phyloP scores from a whole-genome alignment of 2,329 filamentous ascomycete genomes.

The Exutisphaerella laricina region DNA sequence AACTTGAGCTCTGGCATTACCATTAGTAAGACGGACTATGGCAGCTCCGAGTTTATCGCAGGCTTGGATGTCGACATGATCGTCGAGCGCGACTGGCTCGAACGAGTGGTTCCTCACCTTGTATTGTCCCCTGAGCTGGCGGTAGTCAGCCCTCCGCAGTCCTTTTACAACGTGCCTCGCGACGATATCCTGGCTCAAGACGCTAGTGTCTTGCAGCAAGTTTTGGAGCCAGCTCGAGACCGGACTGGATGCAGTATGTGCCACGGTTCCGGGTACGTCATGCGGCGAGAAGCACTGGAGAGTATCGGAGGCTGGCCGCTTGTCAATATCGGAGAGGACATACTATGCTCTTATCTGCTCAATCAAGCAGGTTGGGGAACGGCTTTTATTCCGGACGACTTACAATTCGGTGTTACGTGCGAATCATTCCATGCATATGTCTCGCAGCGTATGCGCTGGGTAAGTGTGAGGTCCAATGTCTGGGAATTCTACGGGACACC shows the following conservation, averaged over 20 bases:
- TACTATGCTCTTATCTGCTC: conserved; percentile 54
- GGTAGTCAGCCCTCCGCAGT: conserved; percentile 55
- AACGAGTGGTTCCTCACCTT: conserved; percentile 55
- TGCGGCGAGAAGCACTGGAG: conserved; percentile 55
- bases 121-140: conserved; percentile 52
- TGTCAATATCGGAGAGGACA: conserved; percentile 56
- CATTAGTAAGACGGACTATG: not conserved
- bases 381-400: conserved; percentile 53
- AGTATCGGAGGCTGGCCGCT: conserved; percentile 58
- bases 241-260: conserved; percentile 53
- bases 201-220: conserved; percentile 55
- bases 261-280: conserved; percentile 58
- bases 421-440: conserved; percentile 52
- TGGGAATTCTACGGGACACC: too few relatives aligned
- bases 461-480: too few relatives aligned
- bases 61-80: conserved; percentile 65
- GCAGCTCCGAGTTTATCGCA: conserved; percentile 52
- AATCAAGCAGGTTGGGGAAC: conserved; percentile 59
- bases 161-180: conserved; percentile 58
- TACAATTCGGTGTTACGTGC: conserved; percentile 57
- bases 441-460: conserved; percentile 54
- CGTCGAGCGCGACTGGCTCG: conserved; percentile 55
- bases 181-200: conserved; percentile 55
- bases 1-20: conserved; percentile 12
- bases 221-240: conserved; percentile 46